Base-by-base conservation (phyloP, 75 land plant genomes). In the Ceratopteris richardii region DNA sequence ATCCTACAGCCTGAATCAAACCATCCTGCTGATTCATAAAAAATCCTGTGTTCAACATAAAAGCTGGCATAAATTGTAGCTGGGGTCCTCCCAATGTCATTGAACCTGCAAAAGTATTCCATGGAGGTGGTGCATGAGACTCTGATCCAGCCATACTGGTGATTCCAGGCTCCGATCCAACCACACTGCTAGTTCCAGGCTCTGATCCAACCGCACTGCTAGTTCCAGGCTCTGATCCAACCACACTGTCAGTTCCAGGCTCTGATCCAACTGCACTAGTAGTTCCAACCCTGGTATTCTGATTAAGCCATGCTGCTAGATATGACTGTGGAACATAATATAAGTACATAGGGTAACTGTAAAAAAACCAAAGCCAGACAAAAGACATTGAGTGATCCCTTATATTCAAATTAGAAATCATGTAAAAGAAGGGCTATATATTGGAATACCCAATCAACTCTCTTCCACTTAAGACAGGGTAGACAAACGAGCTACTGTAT, bases 401-500 rank as follows among this genome's bases (percentile, higher is more conserved):
- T 16, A 11, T 6, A 10, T 16, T 20, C 9, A 23, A 7, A 10
- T 26, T 19, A 61, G 1, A 27, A 18, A 22, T n/a, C 41, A 58
- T 28, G 6, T 12, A 12, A 16, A 28, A 13, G 54, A 27, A 39
- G 22, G 46, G 53, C 47, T 1, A 66, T 29, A 23, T 17, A 64
- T 2, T 28, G 29, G 24, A 31, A 1, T 14, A 56, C 46, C 59
- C 48, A n/a, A 42, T 31, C 51, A 56, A 52, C 23, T 52, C 54
- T 24, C 54, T 23, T 4, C 54, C 64, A 42, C 65, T 80, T 40
- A 86, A 44, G 57, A 73, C 54, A 54, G 84, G 86, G 74, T 82
- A 77, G 25, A 82, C 82, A 76, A 55, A 78, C 58, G 97, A 85
- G 31, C 74, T 78, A 25, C 68, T 75, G 72, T 85, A 80, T 54